Conservation (phyloP, 78 protist species). For the Dictyostelium purpureum region DNA sequence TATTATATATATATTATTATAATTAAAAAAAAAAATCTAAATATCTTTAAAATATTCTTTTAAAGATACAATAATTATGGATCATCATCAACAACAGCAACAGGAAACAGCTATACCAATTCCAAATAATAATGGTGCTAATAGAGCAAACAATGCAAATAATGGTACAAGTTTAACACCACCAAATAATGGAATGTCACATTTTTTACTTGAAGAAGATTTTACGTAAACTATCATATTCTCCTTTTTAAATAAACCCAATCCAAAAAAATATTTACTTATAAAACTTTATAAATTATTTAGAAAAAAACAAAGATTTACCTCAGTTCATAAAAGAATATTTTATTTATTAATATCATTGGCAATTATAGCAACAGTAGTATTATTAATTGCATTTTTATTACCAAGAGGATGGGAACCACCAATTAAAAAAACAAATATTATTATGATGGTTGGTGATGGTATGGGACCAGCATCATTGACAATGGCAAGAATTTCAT, state of each 20-base stretch:
- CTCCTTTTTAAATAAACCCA: no score
- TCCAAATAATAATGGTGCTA: background rate
- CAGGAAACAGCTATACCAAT: no score
- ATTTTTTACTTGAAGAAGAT: constrained; percentile 21
- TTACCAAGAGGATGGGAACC: constrained; percentile 40
- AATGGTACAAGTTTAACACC: no score
- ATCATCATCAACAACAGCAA: no score
- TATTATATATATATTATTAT: no score
- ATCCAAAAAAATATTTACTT: no score
- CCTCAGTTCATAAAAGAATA: background rate
- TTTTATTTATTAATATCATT: constrained; percentile 7
- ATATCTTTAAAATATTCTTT: no score
- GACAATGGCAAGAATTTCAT: constrained; percentile 23
- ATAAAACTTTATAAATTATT: background rate
- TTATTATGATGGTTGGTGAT: constrained; percentile 74
- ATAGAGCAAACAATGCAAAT: background rate
- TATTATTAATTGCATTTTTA: constrained; percentile 38
- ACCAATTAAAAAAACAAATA: constrained; percentile 6
- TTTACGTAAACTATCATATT: background rate
- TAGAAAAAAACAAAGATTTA: background rate
- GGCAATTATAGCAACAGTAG: background rate
- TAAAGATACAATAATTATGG: no score
- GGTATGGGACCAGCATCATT: constrained; percentile 72
- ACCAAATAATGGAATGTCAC: background rate
- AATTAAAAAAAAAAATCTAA: no score